Base-by-base conservation (phyloP, 164 flowering plant species). In the Sextonia rubra region DNA sequence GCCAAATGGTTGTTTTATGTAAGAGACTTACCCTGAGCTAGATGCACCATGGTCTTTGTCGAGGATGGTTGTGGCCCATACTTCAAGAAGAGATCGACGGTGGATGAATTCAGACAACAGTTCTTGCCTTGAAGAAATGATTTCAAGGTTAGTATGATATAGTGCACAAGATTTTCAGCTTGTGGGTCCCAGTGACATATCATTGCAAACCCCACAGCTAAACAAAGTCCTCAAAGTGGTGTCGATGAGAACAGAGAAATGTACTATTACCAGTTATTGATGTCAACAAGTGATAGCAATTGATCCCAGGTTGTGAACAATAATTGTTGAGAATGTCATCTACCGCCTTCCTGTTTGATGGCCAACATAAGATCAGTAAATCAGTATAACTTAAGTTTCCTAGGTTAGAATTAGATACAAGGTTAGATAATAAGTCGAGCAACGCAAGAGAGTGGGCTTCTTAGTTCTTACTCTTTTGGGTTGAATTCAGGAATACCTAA, bases 401-500 rank as follows among this genome's bases (percentile, higher is more conserved):
- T 27, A 25, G 25, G 23, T 20, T 25, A 61, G 64, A 9, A 23
- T 12, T 12, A 12, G 15, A 7, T 23, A 22, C 23, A 25, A 3
- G 12, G 12, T 61, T 61, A 22, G 29, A 25, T 25, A 27, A 23
- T 23, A 22, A 9, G 64, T 61, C 2, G 23, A 22, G 64, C 25
- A 3, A 25, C 23, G 64, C 64, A 61, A 22, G 27, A 61, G 30
- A 61, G 12, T 7, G 29, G 49, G 22, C 44, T 32, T 32, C 44
- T 6, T 32, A 20, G 29, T 26, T 27, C 76, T 71, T 88, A 92
- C 98, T 85, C 86, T 79, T 80, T 85, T 30, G 91, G 93, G 72
- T 92, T 83, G 83, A 92, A 92, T 81, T 92, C 96, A 25, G 90
- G 85, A 11, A 88, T 17, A 22, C 94, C 93, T 4, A 86, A 44